A percentile compares a stretch with the other conserved stretches of the same genome.
Conservation (phyloP, 2,329 filamentous ascomycete genomes). For the Aspergillus sp. region DNA sequence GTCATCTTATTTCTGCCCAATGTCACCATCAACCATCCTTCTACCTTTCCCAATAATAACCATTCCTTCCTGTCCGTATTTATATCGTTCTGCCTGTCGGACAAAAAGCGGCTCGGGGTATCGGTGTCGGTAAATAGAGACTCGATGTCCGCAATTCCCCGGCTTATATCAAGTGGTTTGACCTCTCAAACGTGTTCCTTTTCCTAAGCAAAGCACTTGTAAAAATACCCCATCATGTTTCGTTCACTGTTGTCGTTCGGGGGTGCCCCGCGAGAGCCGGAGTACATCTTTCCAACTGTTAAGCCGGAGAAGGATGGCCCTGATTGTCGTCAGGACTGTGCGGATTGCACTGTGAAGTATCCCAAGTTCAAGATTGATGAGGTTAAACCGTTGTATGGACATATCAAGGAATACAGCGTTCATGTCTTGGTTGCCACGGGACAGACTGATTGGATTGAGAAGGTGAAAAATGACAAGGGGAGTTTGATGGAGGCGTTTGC, state of each 20-base stretch:
- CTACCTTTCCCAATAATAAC: not conserved
- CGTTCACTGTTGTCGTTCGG: conserved; percentile 26
- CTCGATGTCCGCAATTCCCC: not conserved
- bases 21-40: not conserved
- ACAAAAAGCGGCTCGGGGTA: not conserved
- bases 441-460: conserved; percentile 31
- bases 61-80: not conserved
- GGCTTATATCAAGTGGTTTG: not conserved
- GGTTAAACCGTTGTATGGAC: conserved; percentile 25
- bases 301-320: conserved; percentile 26
- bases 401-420: conserved; percentile 29
- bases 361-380: conserved; percentile 32
- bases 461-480: conserved; percentile 32
- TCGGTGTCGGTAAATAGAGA: not conserved
- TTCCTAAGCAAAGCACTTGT: not conserved
- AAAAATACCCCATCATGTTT: conserved; percentile 17
- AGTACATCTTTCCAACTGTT: conserved; percentile 34
- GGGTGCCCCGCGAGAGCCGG: conserved; percentile 9
- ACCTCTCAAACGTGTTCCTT: not conserved
- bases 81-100: not conserved
- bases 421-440: conserved; percentile 35
- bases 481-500: conserved; percentile 45
- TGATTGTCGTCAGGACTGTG: conserved; percentile 30
- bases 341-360: conserved; percentile 30
- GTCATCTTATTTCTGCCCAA: not conserved